These are phyloP conservation scores for Salvia miltiorrhiza DNA, from an alignment of 257 asterid species.

Conservation along the genomic window DNA sequence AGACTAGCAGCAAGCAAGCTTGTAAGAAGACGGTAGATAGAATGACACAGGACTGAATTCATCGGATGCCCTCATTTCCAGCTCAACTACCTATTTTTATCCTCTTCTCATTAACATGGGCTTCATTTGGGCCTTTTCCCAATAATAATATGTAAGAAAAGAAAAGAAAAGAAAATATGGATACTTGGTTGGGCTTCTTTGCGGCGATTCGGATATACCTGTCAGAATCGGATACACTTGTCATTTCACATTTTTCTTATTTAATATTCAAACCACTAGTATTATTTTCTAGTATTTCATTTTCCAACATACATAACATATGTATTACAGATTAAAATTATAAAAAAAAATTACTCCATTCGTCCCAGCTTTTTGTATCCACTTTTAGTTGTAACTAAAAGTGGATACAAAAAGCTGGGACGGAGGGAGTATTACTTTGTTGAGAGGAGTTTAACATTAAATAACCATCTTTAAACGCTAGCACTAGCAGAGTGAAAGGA, in stretches of 20 bases:
- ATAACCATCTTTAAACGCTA: background rate
- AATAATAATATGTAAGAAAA: background rate
- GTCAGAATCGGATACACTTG: background rate
- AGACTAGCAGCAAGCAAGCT: background rate
- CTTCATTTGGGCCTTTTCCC: background rate
- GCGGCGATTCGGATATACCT: background rate
- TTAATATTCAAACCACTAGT: no score
- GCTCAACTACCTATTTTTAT: background rate
- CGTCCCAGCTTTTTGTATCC: no score
- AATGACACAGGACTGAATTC: background rate
- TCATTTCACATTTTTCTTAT: background rate
- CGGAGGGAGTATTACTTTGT: no score
- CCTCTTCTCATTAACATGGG: background rate
- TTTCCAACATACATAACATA: no score
- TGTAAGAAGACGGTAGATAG: background rate
- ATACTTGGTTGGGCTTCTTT: background rate
- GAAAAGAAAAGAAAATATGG: background rate
- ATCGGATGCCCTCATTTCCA: conserved; percentile 6
- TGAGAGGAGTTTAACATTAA: no score
- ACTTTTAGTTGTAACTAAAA: no score
- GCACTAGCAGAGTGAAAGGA: background rate
- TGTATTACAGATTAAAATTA: background rate
- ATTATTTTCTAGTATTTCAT: no score
- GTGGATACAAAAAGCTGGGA: no score
- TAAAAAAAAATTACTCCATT: no score